Base-by-base conservation (phyloP, 305 asterid species). In the Lippia alba region DNA sequence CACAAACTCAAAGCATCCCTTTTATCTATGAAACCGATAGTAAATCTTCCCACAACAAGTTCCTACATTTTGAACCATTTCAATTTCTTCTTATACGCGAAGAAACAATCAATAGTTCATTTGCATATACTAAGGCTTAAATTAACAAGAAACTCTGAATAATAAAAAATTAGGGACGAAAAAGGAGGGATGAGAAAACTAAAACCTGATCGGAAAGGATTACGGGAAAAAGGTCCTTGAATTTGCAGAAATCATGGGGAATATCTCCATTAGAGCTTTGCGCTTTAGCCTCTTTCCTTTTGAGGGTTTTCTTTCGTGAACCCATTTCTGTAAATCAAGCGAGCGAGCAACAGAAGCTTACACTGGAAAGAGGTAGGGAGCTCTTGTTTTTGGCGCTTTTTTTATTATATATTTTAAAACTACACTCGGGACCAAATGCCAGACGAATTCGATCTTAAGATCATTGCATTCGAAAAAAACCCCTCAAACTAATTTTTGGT, bases 191-290 rank as follows among this genome's bases (percentile, higher is more conserved):
- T 60, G 44, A 70, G 60, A 70, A 74, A 40, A 12, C 14, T 34
- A 17, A 41, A 56, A 82, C 90, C 90, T 80, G 72, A 16, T 78
- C 77, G 56, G 77, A 69, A 44, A 60, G 73, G 30, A 80, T 12
- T 56, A 44, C 67, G 12, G 71, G 66, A 6, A 80, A 64, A 20
- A 76, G 78, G 73, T 64, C 8, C 3, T 67, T 66, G 55, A 79
- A 77, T 61, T 49, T 66, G 67, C 56, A 48, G 56, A 48, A 61
- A 76, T 62, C 45, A 61, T 56, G 65, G 14, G 66, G 66, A 49
- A 24, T 17, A 45, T 40, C 64, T n/a, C 34, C 70, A 36, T 57
- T 56, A 20, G 51, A 67, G 48, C 36, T 50, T 58, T 65, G 48
- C n/a, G 41, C 65, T 65, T 18, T 66, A 67, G 72, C 77, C 60